Conservation (phyloP, 176 grass and related monocot genomes). For the Typha latifolia region DNA sequence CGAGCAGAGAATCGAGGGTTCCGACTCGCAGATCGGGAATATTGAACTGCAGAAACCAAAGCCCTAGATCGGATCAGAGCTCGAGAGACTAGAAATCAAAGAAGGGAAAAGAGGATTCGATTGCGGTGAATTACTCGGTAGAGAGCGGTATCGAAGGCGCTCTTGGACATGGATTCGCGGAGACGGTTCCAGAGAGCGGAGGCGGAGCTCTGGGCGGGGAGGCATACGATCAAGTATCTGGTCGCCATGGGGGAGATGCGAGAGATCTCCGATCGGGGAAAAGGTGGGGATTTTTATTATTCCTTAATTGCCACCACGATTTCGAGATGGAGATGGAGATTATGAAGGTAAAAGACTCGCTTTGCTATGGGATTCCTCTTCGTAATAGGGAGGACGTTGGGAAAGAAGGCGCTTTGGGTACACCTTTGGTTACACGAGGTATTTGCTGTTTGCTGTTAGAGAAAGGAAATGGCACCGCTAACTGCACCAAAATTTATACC, state of each 20-base stretch:
- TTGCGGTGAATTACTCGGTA: constrained; percentile 46
- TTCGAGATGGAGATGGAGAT: no score
- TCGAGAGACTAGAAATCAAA: not conserved
- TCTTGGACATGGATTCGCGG: constrained; percentile 63
- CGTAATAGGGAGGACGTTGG: no score
- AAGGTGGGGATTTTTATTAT: no score
- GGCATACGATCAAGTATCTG: constrained; percentile 76
- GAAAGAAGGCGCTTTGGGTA: no score
- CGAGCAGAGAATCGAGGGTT: constrained; percentile 89
- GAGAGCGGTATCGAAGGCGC: constrained; percentile 84
- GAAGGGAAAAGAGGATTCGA: not conserved
- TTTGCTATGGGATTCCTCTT: no score
- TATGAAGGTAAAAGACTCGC: no score
- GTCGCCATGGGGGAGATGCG: constrained; percentile 42
- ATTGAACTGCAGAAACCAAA: constrained; percentile 46
- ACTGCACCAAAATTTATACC: no score
- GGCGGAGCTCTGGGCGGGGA: constrained; percentile 47
- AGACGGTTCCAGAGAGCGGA: constrained; percentile 49
- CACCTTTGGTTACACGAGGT: no score
- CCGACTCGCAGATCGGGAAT: constrained; percentile 75
- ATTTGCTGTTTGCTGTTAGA: no score
- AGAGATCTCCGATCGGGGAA: no score
- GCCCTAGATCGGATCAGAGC: not conserved
- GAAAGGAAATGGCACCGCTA: no score
- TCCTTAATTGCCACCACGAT: no score